A percentile compares a stretch with the other conserved stretches of the same genome.
phyloP scores from a whole-genome alignment of 2,329 filamentous ascomycete genomes.

The Epichloe sibirici region DNA sequence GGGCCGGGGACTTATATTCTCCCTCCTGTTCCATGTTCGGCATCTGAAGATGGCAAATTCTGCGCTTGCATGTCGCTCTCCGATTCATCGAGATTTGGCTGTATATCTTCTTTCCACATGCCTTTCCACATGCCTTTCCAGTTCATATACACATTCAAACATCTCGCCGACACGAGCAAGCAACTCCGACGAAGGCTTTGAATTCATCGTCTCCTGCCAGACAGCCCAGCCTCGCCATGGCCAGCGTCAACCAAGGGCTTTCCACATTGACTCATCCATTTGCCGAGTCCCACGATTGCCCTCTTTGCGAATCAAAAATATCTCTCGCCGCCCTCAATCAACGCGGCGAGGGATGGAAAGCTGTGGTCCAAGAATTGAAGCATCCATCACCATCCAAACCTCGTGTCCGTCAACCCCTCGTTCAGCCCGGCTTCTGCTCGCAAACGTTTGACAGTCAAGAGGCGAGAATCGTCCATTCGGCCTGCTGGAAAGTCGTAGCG shows the following conservation, averaged over 20 bases:
- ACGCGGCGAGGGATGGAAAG: conserved; percentile 5
- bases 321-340: conserved; percentile 1
- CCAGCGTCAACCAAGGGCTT: neutral
- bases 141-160: too few relatives aligned
- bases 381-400: conserved; percentile 1
- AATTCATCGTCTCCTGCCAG: neutral
- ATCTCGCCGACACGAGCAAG: too few relatives aligned
- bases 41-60: too few relatives aligned
- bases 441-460: conserved; percentile 1
- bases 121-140: too few relatives aligned
- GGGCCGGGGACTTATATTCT: too few relatives aligned
- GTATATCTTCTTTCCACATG: too few relatives aligned
- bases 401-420: conserved; percentile 2
- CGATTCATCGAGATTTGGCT: too few relatives aligned
- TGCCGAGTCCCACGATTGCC: conserved; percentile 1
- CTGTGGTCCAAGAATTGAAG: conserved; percentile 2
- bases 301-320: conserved; percentile 5
- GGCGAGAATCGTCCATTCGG: conserved; percentile 5
- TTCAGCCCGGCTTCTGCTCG: conserved; percentile 1
- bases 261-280: neutral
- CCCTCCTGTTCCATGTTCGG: too few relatives aligned
- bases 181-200: neutral
- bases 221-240: neutral
- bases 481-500: conserved; percentile 6
- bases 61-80: too few relatives aligned